Evolutionary conservation across 371 early-diverging fungal genomes (phyloP).

Genomic region (Mortierella sp.): DNA sequence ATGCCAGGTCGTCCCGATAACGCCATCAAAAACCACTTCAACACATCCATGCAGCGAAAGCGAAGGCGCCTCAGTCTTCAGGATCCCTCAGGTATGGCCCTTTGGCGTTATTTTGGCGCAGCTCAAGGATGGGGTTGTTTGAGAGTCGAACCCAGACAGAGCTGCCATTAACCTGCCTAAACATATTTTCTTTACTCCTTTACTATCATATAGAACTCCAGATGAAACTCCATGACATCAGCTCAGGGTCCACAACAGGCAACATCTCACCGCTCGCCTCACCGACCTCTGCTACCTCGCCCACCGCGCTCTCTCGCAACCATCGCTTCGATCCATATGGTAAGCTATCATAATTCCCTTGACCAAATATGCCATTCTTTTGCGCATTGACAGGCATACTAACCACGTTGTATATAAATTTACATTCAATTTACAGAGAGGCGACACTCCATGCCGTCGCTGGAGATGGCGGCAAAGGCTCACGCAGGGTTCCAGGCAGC

Average conservation of each 20-base stretch:
- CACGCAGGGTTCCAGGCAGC: conserved; percentile 22
- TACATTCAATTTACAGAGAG: conserved; percentile 24
- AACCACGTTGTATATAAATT: neutral
- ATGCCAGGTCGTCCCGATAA: conserved; percentile 60
- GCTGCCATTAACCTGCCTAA: neutral
- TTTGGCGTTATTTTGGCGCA: neutral
- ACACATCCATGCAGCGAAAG: conserved; percentile 60
- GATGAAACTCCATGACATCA: conserved; percentile 37
- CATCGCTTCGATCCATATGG: conserved; percentile 54
- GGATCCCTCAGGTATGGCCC: conserved; percentile 40
- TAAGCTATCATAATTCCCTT: neutral
- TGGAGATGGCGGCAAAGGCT: conserved; percentile 31
- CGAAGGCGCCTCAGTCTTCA: conserved; percentile 53
- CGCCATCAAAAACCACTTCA: conserved; percentile 60
- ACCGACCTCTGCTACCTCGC: conserved; percentile 34
- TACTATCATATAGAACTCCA: conserved; percentile 40
- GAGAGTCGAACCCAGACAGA: neutral
- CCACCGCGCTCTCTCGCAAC: conserved; percentile 17
- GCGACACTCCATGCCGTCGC: conserved; percentile 53
- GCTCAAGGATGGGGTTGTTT: neutral
- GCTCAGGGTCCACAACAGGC: conserved; percentile 12
- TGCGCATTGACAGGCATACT: neutral
- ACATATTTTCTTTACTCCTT: neutral
- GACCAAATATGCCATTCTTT: neutral
- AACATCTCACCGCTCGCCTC: conserved; percentile 39